phyloP scores from a whole-genome alignment of 139 green algal species.

The Mesotaenium endlicherianum region DNA sequence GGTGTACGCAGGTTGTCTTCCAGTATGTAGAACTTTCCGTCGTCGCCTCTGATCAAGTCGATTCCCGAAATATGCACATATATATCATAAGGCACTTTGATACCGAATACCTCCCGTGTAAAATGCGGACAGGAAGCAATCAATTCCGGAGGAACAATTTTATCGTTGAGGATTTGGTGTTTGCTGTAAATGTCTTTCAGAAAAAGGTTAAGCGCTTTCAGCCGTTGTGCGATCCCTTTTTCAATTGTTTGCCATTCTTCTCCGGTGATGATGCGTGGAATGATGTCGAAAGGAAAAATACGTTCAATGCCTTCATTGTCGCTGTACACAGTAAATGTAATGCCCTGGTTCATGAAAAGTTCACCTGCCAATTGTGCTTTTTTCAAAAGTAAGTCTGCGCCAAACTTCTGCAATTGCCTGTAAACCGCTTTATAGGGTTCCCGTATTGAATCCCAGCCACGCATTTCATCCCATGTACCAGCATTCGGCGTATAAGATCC shows the following conservation, averaged over 20 bases:
- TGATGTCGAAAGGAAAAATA: background rate
- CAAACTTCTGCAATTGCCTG: too few relatives aligned
- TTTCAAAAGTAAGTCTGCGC: too few relatives aligned
- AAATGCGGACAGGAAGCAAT: background rate
- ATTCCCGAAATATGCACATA: background rate
- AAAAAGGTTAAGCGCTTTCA: background rate
- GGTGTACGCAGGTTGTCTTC: background rate
- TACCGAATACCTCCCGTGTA: background rate
- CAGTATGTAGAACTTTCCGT: background rate
- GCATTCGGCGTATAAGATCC: too few relatives aligned
- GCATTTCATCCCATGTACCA: too few relatives aligned
- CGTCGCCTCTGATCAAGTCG: background rate
- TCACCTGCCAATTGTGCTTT: too few relatives aligned
- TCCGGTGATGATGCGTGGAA: background rate
- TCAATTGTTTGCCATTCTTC: background rate
- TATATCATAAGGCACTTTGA: background rate
- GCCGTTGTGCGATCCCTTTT: background rate
- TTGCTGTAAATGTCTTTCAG: background rate
- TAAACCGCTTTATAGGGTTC: too few relatives aligned
- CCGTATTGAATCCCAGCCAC: too few relatives aligned
- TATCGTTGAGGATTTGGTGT: background rate
- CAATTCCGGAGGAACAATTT: background rate
- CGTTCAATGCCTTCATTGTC: background rate
- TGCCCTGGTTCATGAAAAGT: too few relatives aligned
- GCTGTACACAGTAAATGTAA: too few relatives aligned